Conservation (phyloP, 1,139 yeast genomes). For the Blastobotrys illinoisensis region DNA sequence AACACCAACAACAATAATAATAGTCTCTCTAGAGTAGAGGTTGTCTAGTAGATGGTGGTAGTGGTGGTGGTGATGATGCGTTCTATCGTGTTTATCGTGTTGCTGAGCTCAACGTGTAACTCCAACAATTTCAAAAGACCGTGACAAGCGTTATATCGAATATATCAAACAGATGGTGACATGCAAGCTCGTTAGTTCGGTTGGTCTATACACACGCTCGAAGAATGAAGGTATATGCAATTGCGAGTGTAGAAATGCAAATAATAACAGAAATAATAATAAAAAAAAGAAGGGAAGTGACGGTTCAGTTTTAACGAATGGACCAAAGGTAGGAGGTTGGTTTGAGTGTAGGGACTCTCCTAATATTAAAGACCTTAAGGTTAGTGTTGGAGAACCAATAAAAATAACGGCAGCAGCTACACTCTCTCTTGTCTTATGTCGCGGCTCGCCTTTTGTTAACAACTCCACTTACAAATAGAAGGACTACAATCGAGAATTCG, state of each 20-base stretch:
- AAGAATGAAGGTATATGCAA: neutral
- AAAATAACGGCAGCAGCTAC: conserved; percentile 1
- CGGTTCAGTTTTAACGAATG: neutral
- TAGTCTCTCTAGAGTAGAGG: neutral
- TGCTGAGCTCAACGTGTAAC: neutral
- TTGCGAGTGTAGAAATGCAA: neutral
- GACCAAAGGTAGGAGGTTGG: neutral
- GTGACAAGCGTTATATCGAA: neutral
- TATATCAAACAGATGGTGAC: neutral
- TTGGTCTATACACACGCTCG: neutral
- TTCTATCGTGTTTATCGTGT: neutral
- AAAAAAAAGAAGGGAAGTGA: neutral
- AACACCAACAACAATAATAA: conserved; percentile 2
- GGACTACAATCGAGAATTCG: neutral
- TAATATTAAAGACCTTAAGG: neutral
- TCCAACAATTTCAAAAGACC: neutral
- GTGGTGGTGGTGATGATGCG: neutral
- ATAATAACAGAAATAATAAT: neutral
- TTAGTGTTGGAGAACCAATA: neutral
- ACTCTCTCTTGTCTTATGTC: neutral
- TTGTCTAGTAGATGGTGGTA: no score
- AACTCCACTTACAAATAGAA: conserved; percentile 1
- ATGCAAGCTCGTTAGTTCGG: neutral
- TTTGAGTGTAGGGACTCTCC: neutral
- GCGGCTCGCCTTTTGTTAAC: neutral